These are phyloP conservation scores for Babjeviella inositovora DNA, from an alignment of 805 yeast species.

Conservation along the genomic window DNA sequence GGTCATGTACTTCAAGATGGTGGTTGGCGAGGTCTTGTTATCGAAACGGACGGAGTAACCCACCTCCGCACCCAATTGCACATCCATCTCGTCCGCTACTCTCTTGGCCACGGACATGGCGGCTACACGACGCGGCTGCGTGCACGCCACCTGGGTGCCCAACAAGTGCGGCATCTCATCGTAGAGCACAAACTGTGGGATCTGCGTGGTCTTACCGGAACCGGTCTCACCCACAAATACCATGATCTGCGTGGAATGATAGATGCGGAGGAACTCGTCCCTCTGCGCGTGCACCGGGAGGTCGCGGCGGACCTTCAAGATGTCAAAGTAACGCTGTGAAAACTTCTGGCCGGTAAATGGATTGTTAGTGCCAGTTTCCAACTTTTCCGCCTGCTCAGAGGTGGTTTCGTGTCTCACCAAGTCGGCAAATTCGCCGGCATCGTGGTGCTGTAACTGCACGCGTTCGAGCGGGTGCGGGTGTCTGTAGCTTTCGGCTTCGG, in stretches of 20 bases:
- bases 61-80: slow-evolving; percentile 79
- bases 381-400: slow-evolving; percentile 36
- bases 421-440: slow-evolving; percentile 47
- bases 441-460: slow-evolving; percentile 31
- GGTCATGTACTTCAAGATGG: slow-evolving; percentile 89
- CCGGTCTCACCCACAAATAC: slow-evolving; percentile 99
- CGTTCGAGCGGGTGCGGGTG: slow-evolving; percentile 27
- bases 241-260: slow-evolving; percentile 84
- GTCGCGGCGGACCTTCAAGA: slow-evolving; percentile 64
- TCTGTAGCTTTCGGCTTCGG: slow-evolving; percentile 31
- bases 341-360: slow-evolving; percentile 67
- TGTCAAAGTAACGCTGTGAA: slow-evolving; percentile 56
- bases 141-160: slow-evolving; percentile 86
- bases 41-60: slow-evolving; percentile 94
- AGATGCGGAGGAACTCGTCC: slow-evolving; percentile 70
- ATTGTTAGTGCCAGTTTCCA: slow-evolving; percentile 46
- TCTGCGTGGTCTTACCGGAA: slow-evolving; percentile 97
- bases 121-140: slow-evolving; percentile 94
- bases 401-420: slow-evolving; percentile 49
- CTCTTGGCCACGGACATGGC: slow-evolving; percentile 97
- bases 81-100: slow-evolving; percentile 97
- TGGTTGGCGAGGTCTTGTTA: slow-evolving; percentile 65
- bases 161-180: slow-evolving; percentile 85
- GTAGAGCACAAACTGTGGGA: slow-evolving; percentile 86
- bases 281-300: slow-evolving; percentile 92